These are phyloP conservation scores for Capsella bursapastoris DNA, from an alignment of 345 rosid genomes.

Conservation along the genomic window DNA sequence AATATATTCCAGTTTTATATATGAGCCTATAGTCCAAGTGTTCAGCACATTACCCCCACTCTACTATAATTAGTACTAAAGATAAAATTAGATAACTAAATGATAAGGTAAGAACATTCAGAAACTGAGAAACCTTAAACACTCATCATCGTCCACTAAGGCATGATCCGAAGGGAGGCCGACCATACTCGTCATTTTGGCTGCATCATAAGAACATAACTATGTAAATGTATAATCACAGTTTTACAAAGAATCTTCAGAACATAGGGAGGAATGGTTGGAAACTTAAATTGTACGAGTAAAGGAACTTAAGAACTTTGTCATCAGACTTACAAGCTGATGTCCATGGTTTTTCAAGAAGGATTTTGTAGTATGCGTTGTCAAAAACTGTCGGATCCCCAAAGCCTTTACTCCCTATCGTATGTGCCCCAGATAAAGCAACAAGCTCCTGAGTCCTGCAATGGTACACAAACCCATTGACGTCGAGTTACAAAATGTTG, in stretches of 20 bases:
- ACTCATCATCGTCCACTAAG: conserved; percentile 75
- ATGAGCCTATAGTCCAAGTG: conserved; percentile 9
- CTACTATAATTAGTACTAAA: conserved; percentile 2
- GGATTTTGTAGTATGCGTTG: conserved; percentile 84
- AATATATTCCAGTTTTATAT: background rate
- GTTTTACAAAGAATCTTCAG: background rate
- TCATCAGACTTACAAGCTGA: conserved; percentile 58
- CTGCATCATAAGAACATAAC: conserved; percentile 44
- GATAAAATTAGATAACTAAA: background rate
- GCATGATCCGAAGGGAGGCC: conserved; percentile 96
- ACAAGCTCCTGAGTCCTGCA: conserved; percentile 80
- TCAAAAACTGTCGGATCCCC: conserved; percentile 75
- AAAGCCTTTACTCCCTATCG: conserved; percentile 88
- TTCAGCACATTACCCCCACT: conserved; percentile 8
- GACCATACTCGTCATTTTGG: conserved; percentile 77
- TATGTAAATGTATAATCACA: background rate
- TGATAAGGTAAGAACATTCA: conserved; percentile 4
- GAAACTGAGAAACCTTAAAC: conserved; percentile 66
- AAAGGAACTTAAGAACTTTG: background rate
- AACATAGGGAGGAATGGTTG: background rate
- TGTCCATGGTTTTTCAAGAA: conserved; percentile 85
- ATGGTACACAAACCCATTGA: background rate
- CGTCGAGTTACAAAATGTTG: conserved; percentile 18
- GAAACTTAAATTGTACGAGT: conserved; percentile 13
- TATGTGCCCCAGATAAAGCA: conserved; percentile 90